Base-by-base conservation (phyloP, 768 basidiomycete genomes). In the Sporobolomyces roseus region DNA sequence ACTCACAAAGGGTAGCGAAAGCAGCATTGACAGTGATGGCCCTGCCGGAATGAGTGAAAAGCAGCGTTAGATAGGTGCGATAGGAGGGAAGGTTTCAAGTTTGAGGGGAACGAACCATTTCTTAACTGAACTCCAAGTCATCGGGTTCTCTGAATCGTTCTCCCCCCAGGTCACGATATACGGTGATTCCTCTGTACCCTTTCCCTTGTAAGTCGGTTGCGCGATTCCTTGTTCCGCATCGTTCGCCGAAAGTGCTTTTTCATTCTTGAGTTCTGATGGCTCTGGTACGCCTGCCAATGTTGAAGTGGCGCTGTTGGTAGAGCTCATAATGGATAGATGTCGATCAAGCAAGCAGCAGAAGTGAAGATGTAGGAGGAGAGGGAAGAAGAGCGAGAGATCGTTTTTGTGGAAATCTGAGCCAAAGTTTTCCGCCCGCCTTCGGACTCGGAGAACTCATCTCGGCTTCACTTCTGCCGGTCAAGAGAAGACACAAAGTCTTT, bases 121-220 rank as follows among this genome's bases (percentile, higher is more conserved):
- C 60, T 79, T 79, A 14, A 63, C 29, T 4, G 67, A 74, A 1
- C 79, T 77, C 82, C 83, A 85, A 71, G 84, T 85, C 74, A 85
- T 83, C 12, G 86, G 85, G 70, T 86, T 86, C 29, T 71, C 72
- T 14, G 81, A 83, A 75, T 86, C 86, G 72, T 83, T 74, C 0
- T 83, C 84, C 73, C 84, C 83, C 84, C 84, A 86, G 14, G 75
- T 78, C 12, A 85, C 83, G 71, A 81, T 71, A 48, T 72, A 77
- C 1, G 79, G 79, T 51, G 36, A 43, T 6, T 12, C 63, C 25
- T 49, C 53, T 1, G 68, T 65, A 3, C 68, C 68, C 27, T 64
- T 36, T 6, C 68, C 68, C 9, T 61, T 58, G 51, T 65, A 65
- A 0, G 13, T 10, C 17, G 53, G 29, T 16, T 43, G 41, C 16